A percentile compares a stretch with the other conserved stretches of the same genome.
These are phyloP conservation scores for Raffaelea albimanens DNA, from an alignment of 2,329 filamentous ascomycete genomes.

Conservation along the genomic window DNA sequence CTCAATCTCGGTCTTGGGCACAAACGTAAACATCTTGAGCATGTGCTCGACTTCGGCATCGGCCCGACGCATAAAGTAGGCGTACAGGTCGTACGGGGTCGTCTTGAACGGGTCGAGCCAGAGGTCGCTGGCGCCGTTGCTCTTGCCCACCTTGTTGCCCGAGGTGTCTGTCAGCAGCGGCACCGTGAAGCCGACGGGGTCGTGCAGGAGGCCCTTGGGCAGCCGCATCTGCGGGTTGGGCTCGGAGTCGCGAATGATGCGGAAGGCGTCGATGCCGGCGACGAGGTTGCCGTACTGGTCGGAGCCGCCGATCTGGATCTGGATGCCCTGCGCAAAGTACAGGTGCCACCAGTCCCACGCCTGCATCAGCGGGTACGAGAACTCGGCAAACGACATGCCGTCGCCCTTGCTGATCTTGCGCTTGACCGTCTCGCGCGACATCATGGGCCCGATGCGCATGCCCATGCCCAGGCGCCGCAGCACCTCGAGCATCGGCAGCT, in stretches of 20 bases:
- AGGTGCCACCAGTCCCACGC: conserved; percentile 96
- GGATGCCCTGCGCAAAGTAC: conserved; percentile 55
- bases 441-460: conserved; percentile 75
- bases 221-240: conserved; percentile 32
- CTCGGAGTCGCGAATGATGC: conserved; percentile 54
- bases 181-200: conserved; percentile 79
- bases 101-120: conserved; percentile 85
- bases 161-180: conserved; percentile 78
- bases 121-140: conserved; percentile 78
- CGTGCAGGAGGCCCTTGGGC: conserved; percentile 33
- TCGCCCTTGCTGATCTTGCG: conserved; percentile 74
- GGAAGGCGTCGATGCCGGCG: conserved; percentile 77
- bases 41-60: conserved; percentile 76
- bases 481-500: conserved; percentile 63
- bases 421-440: conserved; percentile 69
- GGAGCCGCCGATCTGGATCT: conserved; percentile 87
- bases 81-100: conserved; percentile 74
- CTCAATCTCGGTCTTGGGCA: conserved; percentile 61
- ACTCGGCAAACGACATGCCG: conserved; percentile 91
- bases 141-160: conserved; percentile 91
- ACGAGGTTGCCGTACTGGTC: conserved; percentile 97
- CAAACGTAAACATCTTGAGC: conserved; percentile 83
- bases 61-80: conserved; percentile 76
- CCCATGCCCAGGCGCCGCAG: conserved; percentile 63
- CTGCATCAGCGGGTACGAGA: conserved; percentile 86